A percentile compares a stretch with the other conserved stretches of the same genome.
Evolutionary conservation across 2,329 filamentous ascomycete species (phyloP).

Genomic region (Xylaria sp.): DNA sequence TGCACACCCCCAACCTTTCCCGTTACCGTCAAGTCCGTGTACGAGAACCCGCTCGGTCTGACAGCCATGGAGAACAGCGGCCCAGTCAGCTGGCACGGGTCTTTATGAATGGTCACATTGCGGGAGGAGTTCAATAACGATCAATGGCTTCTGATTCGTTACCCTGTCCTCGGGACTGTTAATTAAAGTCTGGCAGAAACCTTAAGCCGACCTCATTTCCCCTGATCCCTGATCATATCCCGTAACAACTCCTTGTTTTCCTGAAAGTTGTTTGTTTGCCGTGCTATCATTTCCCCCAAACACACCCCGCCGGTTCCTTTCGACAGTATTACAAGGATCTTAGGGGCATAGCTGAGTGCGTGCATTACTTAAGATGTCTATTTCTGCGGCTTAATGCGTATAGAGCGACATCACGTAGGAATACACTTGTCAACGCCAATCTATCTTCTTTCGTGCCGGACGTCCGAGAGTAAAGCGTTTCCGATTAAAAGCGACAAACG

Average conservation of each 20-base stretch:
- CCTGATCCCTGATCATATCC: constrained; percentile 19
- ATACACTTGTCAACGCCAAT: constrained; percentile 23
- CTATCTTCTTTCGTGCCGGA: constrained; percentile 9
- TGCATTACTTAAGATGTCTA: constrained; percentile 21
- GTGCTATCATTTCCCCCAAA: constrained; percentile 24
- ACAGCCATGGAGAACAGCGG: constrained; percentile 26
- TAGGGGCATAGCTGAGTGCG: constrained; percentile 10
- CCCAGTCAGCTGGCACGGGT: constrained; percentile 37
- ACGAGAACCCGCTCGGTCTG: constrained; percentile 26
- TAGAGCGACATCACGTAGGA: constrained; percentile 3
- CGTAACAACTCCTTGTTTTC: constrained; percentile 21
- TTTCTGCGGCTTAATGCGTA: constrained; percentile 22
- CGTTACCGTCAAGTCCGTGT: constrained; percentile 24
- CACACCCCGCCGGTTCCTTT: constrained; percentile 12
- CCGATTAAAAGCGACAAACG: constrained; percentile 18
- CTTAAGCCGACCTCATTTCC: constrained; percentile 48
- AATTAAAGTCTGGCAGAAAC: constrained; percentile 42
- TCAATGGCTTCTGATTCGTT: constrained; percentile 48
- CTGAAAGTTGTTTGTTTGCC: constrained; percentile 12
- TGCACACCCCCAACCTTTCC: constrained; percentile 23
- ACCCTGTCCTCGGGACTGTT: constrained; percentile 43
- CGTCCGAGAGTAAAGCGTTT: neutral
- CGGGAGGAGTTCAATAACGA: constrained; percentile 45
- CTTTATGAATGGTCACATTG: constrained; percentile 41
- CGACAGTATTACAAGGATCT: constrained; percentile 4